These are phyloP conservation scores for Torulaspora maleeae DNA, from an alignment of 805 yeast genomes.

Conservation along the genomic window DNA sequence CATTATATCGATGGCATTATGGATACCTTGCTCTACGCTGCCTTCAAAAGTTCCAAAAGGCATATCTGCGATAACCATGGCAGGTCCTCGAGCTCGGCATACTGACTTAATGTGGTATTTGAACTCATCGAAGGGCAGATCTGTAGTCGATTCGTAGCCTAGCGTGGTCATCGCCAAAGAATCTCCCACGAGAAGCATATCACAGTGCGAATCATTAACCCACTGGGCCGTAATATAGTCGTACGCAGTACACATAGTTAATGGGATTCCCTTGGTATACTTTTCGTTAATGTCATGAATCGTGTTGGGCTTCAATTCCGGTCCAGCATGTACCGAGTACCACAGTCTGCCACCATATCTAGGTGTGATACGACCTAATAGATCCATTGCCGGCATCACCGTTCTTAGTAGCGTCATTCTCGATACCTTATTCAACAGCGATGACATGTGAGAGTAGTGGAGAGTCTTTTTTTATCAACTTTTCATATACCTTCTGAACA, in stretches of 20 bases:
- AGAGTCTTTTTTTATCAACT: neutral
- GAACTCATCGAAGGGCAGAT: constrained; percentile 74
- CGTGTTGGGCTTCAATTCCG: constrained; percentile 9
- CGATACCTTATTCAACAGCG: neutral
- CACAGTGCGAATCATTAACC: constrained; percentile 63
- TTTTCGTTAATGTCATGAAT: constrained; percentile 39
- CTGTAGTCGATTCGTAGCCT: constrained; percentile 74
- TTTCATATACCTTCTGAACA: neutral
- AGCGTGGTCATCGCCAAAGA: constrained; percentile 88
- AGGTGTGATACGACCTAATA: neutral
- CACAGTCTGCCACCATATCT: neutral
- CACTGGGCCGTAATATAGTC: constrained; percentile 73
- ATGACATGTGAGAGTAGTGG: neutral
- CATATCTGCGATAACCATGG: constrained; percentile 75
- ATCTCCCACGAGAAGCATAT: constrained; percentile 80
- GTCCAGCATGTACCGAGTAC: constrained; percentile 10
- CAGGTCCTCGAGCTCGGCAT: constrained; percentile 57
- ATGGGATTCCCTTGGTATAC: constrained; percentile 37
- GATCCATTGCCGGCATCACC: neutral
- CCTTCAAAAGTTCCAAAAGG: constrained; percentile 85
- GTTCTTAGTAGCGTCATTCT: neutral
- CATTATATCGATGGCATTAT: constrained; percentile 52
- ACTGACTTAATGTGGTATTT: constrained; percentile 73
- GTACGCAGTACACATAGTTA: constrained; percentile 74
- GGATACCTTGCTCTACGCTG: constrained; percentile 59